Percentiles rank a stretch among this genome's conserved stretches.
Conservation (phyloP, 2,329 filamentous ascomycete genomes). For the Capronia epimyces region DNA sequence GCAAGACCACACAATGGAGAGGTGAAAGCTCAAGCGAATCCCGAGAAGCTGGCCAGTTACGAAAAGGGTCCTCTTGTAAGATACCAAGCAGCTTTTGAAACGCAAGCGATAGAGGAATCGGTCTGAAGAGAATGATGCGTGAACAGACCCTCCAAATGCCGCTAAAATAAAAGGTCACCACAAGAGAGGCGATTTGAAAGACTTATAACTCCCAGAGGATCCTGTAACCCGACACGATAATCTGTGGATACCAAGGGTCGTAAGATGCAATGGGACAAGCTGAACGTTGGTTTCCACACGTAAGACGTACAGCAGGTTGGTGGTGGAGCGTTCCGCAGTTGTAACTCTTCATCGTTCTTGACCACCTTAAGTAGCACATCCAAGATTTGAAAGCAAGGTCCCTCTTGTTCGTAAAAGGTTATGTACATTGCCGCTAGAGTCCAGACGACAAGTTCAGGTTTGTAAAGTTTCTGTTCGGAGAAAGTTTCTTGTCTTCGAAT, state of each 20-base stretch:
- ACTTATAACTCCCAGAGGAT: background rate
- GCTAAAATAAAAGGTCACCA: background rate
- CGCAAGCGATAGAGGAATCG: too few species aligned
- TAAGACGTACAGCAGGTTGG: background rate
- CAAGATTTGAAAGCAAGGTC: background rate
- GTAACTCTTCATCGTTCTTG: background rate
- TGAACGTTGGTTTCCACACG: background rate
- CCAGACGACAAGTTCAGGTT: background rate
- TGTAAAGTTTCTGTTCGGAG: background rate
- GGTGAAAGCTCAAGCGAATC: too few species aligned
- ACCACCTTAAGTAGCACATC: background rate
- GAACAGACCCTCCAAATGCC: background rate
- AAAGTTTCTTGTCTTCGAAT: constrained; percentile 10
- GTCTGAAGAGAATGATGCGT: too few species aligned
- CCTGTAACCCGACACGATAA: background rate
- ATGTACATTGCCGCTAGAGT: constrained; percentile 10
- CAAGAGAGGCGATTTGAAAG: background rate
- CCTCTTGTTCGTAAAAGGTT: background rate
- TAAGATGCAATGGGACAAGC: background rate
- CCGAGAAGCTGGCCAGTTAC: too few species aligned
- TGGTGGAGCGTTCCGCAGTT: background rate
- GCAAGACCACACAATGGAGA: background rate
- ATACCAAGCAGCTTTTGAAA: too few species aligned
- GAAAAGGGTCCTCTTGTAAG: too few species aligned
- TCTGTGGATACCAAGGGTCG: background rate